These are phyloP conservation scores for Salisapilia sapeloensis DNA, from an alignment of 352 stramenopile genomes.

Conservation along the genomic window DNA sequence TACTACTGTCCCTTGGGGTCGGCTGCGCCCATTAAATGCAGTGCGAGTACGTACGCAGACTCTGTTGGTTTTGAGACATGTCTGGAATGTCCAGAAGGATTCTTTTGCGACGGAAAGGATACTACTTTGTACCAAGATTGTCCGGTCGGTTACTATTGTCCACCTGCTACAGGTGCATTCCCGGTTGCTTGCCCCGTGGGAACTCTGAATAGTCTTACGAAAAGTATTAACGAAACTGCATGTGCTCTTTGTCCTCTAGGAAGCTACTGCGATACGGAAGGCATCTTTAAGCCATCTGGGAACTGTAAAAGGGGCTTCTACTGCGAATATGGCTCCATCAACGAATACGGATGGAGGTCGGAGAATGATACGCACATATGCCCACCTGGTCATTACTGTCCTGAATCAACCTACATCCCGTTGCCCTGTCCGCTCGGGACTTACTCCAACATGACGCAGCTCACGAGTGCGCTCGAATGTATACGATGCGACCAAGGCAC, in stretches of 20 bases:
- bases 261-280: slow-evolving; percentile 17
- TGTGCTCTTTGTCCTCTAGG: slow-evolving; percentile 22
- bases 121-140: slow-evolving; percentile 26
- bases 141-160: slow-evolving; percentile 27
- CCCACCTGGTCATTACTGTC: slow-evolving; percentile 57
- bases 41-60: slow-evolving; percentile 16
- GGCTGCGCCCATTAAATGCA: slow-evolving; percentile 22
- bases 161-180: slow-evolving; percentile 13
- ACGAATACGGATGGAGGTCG: slow-evolving; percentile 16
- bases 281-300: slow-evolving; percentile 8
- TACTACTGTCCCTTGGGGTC: slow-evolving; percentile 41
- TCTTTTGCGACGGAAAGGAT: slow-evolving; percentile 35
- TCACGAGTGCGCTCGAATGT: slow-evolving; percentile 27
- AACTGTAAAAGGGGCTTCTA: slow-evolving; percentile 34
- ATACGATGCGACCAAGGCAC: slow-evolving; percentile 29
- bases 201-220: slow-evolving; percentile 30
- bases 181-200: slow-evolving; percentile 41
- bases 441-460: slow-evolving; percentile 31
- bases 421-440: slow-evolving; percentile 34
- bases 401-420: slow-evolving; percentile 41
- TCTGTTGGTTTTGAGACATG: slow-evolving; percentile 12
- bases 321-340: slow-evolving; percentile 24
- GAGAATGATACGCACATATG: slow-evolving; percentile 26
- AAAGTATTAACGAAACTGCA: slow-evolving; percentile 14
- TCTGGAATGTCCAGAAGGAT: slow-evolving; percentile 31